Evolutionary conservation across 2,329 filamentous ascomycete genomes (phyloP).

Genomic region (Fusarium cicatricum): DNA sequence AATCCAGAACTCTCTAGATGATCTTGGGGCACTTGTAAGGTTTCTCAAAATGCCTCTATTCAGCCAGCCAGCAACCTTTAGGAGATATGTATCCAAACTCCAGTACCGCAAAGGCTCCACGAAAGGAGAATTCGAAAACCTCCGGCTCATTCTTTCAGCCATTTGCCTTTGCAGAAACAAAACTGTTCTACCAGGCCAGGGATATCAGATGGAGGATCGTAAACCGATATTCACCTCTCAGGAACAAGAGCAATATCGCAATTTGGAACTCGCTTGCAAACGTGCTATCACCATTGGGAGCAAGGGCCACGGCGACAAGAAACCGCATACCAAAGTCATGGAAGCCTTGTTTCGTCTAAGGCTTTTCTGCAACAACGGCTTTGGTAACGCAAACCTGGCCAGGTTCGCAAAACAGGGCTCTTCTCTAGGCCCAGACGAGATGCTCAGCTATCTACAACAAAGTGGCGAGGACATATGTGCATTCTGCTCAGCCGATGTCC

Average conservation of each 20-base stretch:
- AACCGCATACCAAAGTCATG: background rate
- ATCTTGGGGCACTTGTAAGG: background rate
- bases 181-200: background rate
- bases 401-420: background rate
- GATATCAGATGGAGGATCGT: background rate
- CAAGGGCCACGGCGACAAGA: background rate
- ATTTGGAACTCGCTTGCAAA: background rate
- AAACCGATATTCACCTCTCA: background rate
- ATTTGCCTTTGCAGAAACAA: background rate
- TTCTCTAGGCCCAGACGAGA: no score
- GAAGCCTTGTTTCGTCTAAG: background rate
- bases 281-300: background rate
- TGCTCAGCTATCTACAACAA: background rate
- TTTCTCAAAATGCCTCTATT: background rate
- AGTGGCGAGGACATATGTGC: background rate
- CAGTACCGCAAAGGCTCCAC: background rate
- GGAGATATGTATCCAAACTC: background rate
- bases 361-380: background rate
- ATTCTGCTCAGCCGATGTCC: background rate
- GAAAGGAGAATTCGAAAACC: background rate
- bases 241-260: background rate
- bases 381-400: background rate
- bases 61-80: background rate
- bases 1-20: slow-evolving; percentile 7
- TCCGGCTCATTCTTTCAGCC: background rate